These are phyloP conservation scores for Clavispora santaluciae DNA, from an alignment of 805 yeast genomes.

Conservation along the genomic window DNA sequence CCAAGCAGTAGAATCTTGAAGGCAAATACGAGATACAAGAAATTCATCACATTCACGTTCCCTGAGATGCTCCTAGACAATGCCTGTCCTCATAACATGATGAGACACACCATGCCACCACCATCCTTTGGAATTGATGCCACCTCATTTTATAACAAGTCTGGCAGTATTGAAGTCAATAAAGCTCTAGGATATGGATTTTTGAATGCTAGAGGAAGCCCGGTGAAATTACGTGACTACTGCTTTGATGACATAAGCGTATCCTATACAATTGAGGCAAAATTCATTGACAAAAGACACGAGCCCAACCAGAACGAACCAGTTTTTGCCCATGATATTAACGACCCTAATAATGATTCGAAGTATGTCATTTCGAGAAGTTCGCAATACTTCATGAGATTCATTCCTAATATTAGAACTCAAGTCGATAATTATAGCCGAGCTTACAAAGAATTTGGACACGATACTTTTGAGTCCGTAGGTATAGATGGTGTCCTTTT, in stretches of 20 bases:
- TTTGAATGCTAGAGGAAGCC: slow-evolving; percentile 45
- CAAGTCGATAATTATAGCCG: slow-evolving; percentile 24
- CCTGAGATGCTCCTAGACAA: slow-evolving; percentile 52
- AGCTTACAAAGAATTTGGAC: slow-evolving; percentile 19
- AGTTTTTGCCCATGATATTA: slow-evolving; percentile 32
- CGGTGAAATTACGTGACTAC: slow-evolving; percentile 47
- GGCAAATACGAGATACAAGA: slow-evolving; percentile 49
- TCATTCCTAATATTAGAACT: slow-evolving; percentile 33
- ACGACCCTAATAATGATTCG: slow-evolving; percentile 27
- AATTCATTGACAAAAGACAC: slow-evolving; percentile 44
- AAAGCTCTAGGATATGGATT: slow-evolving; percentile 53
- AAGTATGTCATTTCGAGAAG: slow-evolving; percentile 34
- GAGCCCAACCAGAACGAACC: slow-evolving; percentile 26
- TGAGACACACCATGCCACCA: slow-evolving; percentile 39
- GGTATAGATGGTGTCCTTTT: slow-evolving; percentile 36
- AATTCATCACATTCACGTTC: slow-evolving; percentile 54
- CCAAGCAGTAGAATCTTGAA: slow-evolving; percentile 44
- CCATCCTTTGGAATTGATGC: slow-evolving; percentile 40
- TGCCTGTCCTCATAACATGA: slow-evolving; percentile 42
- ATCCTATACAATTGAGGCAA: slow-evolving; percentile 50
- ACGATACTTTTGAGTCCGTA: slow-evolving; percentile 23
- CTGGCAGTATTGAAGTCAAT: slow-evolving; percentile 30
- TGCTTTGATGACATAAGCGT: slow-evolving; percentile 41
- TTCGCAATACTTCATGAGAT: slow-evolving; percentile 34
- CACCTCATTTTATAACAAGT: slow-evolving; percentile 32